Conservation (phyloP, 1,284 basidiomycete species). For the Quambalaria eucalypti region DNA sequence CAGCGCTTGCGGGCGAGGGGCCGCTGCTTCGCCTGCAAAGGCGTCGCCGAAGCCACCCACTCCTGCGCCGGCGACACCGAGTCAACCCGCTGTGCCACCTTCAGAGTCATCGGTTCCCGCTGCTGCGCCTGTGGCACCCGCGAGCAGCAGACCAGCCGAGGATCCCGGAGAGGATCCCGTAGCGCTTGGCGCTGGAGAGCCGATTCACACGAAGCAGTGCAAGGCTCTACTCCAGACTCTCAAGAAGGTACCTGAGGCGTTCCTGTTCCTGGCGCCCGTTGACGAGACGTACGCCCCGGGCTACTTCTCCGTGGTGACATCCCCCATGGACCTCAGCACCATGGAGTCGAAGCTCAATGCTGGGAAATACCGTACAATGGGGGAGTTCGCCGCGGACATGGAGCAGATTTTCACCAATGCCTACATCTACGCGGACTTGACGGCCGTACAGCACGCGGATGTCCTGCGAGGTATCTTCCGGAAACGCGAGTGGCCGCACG, state of each 20-base stretch:
- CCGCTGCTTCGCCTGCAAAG: conserved; percentile 2
- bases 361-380: conserved; percentile 31
- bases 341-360: conserved; percentile 57
- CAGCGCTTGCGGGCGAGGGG: neutral
- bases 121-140: neutral
- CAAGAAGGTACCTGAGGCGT: conserved; percentile 60
- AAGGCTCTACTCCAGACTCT: conserved; percentile 63
- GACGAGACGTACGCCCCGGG: conserved; percentile 58
- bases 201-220: conserved; percentile 55
- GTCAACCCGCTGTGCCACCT: no score
- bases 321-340: conserved; percentile 74
- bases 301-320: conserved; percentile 61
- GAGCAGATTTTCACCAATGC: conserved; percentile 75
- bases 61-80: no score
- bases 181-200: conserved; percentile 20
- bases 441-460: conserved; percentile 61
- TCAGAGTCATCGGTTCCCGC: no score
- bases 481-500: conserved; percentile 69
- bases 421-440: conserved; percentile 53
- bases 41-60: no score
- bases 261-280: conserved; percentile 75
- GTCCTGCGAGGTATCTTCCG: conserved; percentile 67
- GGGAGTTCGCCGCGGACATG: conserved; percentile 67
- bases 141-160: neutral
- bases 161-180: conserved; percentile 18